A percentile compares a stretch with the other conserved stretches of the same genome.
Evolutionary conservation across 352 stramenopile genomes (phyloP).

Genomic region (Pythium volutum): DNA sequence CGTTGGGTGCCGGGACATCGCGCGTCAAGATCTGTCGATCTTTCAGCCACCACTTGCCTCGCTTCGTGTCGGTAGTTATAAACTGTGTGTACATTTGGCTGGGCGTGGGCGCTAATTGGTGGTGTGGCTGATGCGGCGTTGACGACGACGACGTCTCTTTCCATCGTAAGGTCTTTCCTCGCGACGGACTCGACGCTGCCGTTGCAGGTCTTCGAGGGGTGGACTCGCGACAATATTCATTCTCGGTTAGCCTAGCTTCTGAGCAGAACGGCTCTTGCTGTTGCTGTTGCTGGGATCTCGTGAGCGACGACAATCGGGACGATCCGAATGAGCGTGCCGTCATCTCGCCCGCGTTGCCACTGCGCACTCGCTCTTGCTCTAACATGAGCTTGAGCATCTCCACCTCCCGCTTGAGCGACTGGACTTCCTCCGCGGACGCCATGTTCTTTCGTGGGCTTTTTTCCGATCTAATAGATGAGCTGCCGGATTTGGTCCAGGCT

Average conservation of each 20-base stretch:
- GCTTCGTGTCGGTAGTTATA: constrained; percentile 36
- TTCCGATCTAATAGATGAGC: neutral
- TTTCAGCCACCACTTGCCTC: constrained; percentile 68
- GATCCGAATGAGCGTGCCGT: constrained; percentile 4
- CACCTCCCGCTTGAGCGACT: constrained; percentile 52
- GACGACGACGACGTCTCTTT: constrained; percentile 4
- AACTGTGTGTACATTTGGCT: constrained; percentile 32
- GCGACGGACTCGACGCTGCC: constrained; percentile 13
- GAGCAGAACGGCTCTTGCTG: constrained; percentile 7
- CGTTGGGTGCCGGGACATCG: constrained; percentile 26
- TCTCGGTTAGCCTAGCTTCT: neutral
- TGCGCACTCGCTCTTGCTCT: constrained; percentile 33
- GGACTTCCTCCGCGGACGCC: constrained; percentile 38
- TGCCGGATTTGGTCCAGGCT: neutral
- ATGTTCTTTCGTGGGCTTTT: constrained; percentile 1
- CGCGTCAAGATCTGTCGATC: constrained; percentile 54
- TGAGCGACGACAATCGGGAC: constrained; percentile 15
- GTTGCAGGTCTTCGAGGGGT: constrained; percentile 14
- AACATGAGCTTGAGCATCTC: constrained; percentile 44
- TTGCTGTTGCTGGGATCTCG: constrained; percentile 2
- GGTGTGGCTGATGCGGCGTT: constrained; percentile 4
- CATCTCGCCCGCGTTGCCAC: constrained; percentile 8
- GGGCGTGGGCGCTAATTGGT: neutral
- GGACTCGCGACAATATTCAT: constrained; percentile 12
- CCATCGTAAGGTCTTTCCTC: constrained; percentile 15